A percentile compares a stretch with the other conserved stretches of the same genome.
Evolutionary conservation across 1,284 basidiomycete species (phyloP).

Genomic region (Inonotus hispidus): DNA sequence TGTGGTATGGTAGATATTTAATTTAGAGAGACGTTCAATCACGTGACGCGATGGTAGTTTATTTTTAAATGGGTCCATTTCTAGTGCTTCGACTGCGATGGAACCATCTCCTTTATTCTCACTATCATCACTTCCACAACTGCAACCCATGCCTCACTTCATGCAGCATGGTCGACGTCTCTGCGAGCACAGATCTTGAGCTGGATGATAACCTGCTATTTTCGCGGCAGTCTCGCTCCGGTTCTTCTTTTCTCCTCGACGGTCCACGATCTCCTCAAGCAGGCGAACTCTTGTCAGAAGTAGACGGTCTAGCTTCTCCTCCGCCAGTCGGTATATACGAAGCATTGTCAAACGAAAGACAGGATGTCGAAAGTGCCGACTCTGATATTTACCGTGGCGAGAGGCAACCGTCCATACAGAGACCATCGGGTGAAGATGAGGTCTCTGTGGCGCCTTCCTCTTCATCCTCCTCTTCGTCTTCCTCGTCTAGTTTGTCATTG

Average conservation of each 20-base stretch:
- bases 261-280: neutral
- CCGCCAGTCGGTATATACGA: neutral
- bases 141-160: neutral
- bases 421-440: conserved; percentile 27
- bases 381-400: conserved; percentile 61
- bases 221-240: neutral
- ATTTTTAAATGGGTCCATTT: neutral
- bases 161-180: conserved; percentile 2
- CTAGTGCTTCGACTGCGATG: neutral
- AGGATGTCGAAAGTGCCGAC: conserved; percentile 17
- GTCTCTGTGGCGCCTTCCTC: conserved; percentile 18
- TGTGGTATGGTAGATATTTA: neutral
- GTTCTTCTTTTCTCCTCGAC: neutral
- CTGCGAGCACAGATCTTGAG: neutral
- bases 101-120: neutral
- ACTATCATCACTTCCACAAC: neutral
- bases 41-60: too few relatives aligned
- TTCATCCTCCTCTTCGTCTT: conserved; percentile 34
- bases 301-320: neutral
- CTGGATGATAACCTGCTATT: neutral
- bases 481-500: conserved; percentile 28
- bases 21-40: too few relatives aligned
- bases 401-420: conserved; percentile 31
- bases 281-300: neutral
- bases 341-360: neutral